Conservation (phyloP, 1,284 basidiomycete genomes). For the Irpex rosettiformis region DNA sequence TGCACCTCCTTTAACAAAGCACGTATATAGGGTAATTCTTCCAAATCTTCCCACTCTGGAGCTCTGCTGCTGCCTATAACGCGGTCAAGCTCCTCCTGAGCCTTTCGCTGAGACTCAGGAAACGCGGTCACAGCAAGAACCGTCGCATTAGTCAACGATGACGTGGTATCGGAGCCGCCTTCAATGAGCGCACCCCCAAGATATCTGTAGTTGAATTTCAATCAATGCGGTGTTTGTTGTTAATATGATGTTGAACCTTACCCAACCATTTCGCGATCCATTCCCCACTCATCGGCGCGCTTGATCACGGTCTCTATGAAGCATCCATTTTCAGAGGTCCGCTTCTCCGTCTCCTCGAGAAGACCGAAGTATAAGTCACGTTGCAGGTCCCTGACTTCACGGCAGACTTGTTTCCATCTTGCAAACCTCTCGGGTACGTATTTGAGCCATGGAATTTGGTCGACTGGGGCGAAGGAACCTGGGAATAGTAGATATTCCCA, state of each 20-base stretch:
- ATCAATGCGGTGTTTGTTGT: background rate
- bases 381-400: conserved; percentile 22
- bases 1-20: conserved; percentile 34
- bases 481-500: conserved; percentile 27
- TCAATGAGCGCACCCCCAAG: conserved; percentile 4
- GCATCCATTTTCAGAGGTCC: conserved; percentile 13
- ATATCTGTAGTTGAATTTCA: conserved; percentile 6
- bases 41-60: conserved; percentile 31
- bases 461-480: conserved; percentile 32
- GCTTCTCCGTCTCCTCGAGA: conserved; percentile 12
- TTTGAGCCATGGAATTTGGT: conserved; percentile 31
- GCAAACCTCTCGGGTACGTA: conserved; percentile 32
- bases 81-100: conserved; percentile 34
- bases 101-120: conserved; percentile 30
- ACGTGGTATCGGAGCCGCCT: conserved; percentile 4
- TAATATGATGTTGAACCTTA: conserved; percentile 4
- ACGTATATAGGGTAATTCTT: conserved; percentile 31
- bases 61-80: conserved; percentile 31
- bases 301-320: conserved; percentile 16
- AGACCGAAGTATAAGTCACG: conserved; percentile 22
- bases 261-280: conserved; percentile 11
- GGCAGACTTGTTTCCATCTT: conserved; percentile 28
- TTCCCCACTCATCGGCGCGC: conserved; percentile 5
- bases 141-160: background rate
- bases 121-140: background rate